Base-by-base conservation (phyloP, 192 early-diverging fungal genomes). In the Coemansia sp. region DNA sequence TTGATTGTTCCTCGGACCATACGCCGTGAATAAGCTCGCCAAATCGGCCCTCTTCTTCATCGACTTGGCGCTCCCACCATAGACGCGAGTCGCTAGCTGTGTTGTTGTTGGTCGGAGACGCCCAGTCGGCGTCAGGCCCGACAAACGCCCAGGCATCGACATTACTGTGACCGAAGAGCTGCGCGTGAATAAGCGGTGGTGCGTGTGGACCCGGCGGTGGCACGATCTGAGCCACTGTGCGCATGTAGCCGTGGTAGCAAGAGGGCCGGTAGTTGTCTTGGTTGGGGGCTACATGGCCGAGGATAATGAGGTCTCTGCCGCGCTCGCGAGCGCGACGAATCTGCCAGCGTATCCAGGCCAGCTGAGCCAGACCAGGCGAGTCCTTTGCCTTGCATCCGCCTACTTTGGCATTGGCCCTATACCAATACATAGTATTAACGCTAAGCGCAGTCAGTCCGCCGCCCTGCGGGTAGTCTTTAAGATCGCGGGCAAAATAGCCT, bases 151-250 rank as follows among this genome's bases (percentile, higher is more conserved):
- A 91, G 38, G 87, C 84, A 65, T 94, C 91, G 69, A 90, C 87
- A 65, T 94, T 94, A 71, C 87, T 85, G 68, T 94, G 92, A 6
- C 92, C 92, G 65, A 85, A 94, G 53, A 90, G 70, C 79, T 94
- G 91, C 18, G 90, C 90, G 31, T 72, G 75, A 39, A 83, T 47
- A 3, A 64, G 10, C 4, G 71, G 64, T 40, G 66, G 57, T 10
- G 38, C 20, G 1, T 41, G 15, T 1, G 41, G 31, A 1, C 57
- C 41, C 1, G 75, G 71, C 39, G 80, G 53, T 0, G 76, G 73
- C 24, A 75, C 58, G 2, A 74, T 47, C 57, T 83, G 74, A 0
- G 80, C 73, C n/a, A 85, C 84, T 0, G 86, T 74, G 52, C 76
- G 75, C 15, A 84, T 70, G 49, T 89, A 89, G 5, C 75, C 72